phyloP scores from a whole-genome alignment of 495 filamentous ascomycete genomes.

The Penicillium pancosmium region DNA sequence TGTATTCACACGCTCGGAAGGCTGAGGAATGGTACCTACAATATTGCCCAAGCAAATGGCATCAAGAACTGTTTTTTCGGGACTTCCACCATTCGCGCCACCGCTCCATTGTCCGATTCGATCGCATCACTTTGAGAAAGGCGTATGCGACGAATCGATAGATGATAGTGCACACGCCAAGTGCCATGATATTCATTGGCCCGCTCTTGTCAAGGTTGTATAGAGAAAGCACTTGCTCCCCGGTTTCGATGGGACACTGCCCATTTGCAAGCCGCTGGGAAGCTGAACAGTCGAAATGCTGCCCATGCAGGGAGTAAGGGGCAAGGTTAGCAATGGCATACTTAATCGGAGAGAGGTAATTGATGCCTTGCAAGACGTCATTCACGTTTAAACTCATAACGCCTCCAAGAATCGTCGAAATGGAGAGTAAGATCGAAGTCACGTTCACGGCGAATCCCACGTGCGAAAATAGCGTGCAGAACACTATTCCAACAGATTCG shows the following conservation, averaged over 20 bases:
- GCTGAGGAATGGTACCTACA: not conserved
- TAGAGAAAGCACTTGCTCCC: constrained; percentile 62
- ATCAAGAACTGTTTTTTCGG: not conserved
- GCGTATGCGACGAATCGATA: constrained; percentile 68
- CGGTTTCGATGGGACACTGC: constrained; percentile 60
- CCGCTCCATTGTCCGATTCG: constrained; percentile 26
- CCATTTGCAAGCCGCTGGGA: constrained; percentile 57
- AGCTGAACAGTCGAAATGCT: constrained; percentile 61
- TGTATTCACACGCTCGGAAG: not conserved
- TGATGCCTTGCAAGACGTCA: constrained; percentile 63
- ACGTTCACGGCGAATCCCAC: constrained; percentile 75
- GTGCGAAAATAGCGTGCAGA: constrained; percentile 74
- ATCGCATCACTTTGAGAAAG: constrained; percentile 54
- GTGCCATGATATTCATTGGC: constrained; percentile 57
- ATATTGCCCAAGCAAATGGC: not conserved
- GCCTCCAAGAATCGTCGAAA: constrained; percentile 68
- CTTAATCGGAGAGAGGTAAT: constrained; percentile 70
- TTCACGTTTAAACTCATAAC: constrained; percentile 70
- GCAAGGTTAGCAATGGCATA: constrained; percentile 66
- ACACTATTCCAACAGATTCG: constrained; percentile 77
- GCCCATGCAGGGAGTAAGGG: constrained; percentile 56
- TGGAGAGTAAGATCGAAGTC: constrained; percentile 62
- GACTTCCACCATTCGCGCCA: constrained; percentile 32
- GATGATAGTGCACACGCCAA: constrained; percentile 60
- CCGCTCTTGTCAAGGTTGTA: constrained; percentile 64